phyloP scores from a whole-genome alignment of 2,329 filamentous ascomycete genomes.

The Hymenoscyphus repandus region DNA sequence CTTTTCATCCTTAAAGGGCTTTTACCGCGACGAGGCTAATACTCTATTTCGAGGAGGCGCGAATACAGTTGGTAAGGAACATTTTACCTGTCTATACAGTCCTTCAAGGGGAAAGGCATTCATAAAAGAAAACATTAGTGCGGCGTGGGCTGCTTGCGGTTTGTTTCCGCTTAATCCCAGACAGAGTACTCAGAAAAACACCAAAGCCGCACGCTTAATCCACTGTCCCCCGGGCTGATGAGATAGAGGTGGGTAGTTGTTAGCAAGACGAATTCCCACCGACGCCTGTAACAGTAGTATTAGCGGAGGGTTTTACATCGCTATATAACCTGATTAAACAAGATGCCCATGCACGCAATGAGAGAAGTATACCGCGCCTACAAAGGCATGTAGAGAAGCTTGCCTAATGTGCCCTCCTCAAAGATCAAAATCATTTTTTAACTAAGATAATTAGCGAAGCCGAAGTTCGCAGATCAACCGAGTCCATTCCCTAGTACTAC shows the following conservation, averaged over 20 bases:
- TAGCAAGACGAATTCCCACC: constrained; percentile 16
- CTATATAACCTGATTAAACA: no score
- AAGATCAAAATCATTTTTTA: no score
- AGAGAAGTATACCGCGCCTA: no score
- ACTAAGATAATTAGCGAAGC: no score
- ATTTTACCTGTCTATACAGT: not conserved
- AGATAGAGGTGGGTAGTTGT: not conserved
- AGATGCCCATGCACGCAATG: no score
- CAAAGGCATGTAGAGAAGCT: no score
- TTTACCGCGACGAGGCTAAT: not conserved
- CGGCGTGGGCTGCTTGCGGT: not conserved
- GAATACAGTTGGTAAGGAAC: not conserved
- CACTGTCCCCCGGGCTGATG: not conserved
- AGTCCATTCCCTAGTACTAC: no score
- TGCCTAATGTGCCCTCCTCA: no score
- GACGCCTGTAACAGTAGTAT: not conserved
- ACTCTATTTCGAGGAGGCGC: not conserved
- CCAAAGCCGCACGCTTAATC: not conserved
- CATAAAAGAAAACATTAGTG: not conserved
- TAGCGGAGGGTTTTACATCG: not conserved
- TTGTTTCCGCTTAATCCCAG: not conserved
- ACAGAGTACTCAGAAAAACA: not conserved
- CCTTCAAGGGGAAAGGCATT: not conserved
- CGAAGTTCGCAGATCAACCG: no score
- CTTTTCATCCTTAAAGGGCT: not conserved